Evolutionary conservation across 2,329 filamentous ascomycete species (phyloP).

Genomic region (Aspergillus viridinutans): DNA sequence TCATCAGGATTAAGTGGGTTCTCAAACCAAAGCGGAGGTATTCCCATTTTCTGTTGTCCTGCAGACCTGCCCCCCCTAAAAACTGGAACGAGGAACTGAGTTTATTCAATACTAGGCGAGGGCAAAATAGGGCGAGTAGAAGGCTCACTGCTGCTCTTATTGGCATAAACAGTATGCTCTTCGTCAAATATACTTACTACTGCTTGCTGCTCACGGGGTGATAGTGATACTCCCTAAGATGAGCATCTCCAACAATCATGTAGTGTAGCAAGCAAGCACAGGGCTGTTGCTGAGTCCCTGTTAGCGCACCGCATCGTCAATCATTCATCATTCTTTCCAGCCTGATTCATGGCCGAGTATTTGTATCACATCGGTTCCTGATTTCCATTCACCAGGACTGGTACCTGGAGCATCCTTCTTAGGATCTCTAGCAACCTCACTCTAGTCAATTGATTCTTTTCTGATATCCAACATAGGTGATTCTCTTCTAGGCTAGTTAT

Average conservation of each 20-base stretch:
- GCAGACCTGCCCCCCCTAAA: not conserved
- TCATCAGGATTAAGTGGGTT: conserved; percentile 2
- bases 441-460: not conserved
- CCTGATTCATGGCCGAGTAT: conserved; percentile 2
- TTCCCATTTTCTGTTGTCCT: not conserved
- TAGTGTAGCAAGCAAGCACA: not conserved
- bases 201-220: not conserved
- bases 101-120: not conserved
- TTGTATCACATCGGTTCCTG: conserved; percentile 12
- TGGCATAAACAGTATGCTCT: not conserved
- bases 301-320: not conserved
- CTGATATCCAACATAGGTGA: not conserved
- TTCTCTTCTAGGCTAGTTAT: not conserved
- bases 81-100: not conserved
- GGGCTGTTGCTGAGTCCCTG: not conserved
- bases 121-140: not conserved
- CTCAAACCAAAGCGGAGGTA: conserved; percentile 4
- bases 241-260: not conserved
- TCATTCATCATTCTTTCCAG: not conserved
- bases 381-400: not conserved
- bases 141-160: not conserved
- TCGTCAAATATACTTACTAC: not conserved
- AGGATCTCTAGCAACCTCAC: not conserved
- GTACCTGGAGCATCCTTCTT: not conserved
- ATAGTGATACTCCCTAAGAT: not conserved